These are phyloP conservation scores for Polyporus tsugae DNA, from an alignment of 1,284 basidiomycete species.

Conservation along the genomic window DNA sequence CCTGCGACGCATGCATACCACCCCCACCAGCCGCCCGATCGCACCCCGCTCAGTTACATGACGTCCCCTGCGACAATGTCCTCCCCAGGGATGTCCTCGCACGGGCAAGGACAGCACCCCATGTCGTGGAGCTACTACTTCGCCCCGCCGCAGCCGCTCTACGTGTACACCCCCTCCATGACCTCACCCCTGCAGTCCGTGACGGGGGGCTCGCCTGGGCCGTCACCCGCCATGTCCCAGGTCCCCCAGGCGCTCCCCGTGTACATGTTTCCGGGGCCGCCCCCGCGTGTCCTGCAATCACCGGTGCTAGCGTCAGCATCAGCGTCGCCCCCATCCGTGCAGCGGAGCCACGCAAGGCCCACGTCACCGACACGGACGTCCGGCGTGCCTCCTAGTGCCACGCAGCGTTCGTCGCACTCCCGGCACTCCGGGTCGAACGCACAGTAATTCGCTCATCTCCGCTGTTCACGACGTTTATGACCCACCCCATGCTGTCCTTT, in stretches of 20 bases:
- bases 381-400: conserved; percentile 18
- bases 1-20: background rate
- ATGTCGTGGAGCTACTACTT: conserved; percentile 37
- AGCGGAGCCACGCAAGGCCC: background rate
- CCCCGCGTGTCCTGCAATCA: conserved; percentile 31
- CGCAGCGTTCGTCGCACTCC: conserved; percentile 17
- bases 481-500: background rate
- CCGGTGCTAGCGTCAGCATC: conserved; percentile 20
- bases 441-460: conserved; percentile 10
- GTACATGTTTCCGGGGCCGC: conserved; percentile 39
- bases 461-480: background rate
- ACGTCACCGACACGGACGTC: conserved; percentile 12
- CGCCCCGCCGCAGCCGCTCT: conserved; percentile 38
- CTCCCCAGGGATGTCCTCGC: conserved; percentile 37
- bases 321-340: background rate
- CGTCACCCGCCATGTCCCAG: conserved; percentile 20
- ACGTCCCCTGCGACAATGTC: conserved; percentile 30
- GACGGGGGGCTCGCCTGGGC: conserved; percentile 11
- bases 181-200: background rate
- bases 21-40: conserved; percentile 20
- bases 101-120: conserved; percentile 33
- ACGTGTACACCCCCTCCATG: conserved; percentile 26
- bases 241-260: conserved; percentile 37
- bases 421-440: conserved; percentile 23
- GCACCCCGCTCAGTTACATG: conserved; percentile 32